A percentile compares a stretch with the other conserved stretches of the same genome.
phyloP scores from a whole-genome alignment of 306 rosid genomes.

The Fragaria iinumae region DNA sequence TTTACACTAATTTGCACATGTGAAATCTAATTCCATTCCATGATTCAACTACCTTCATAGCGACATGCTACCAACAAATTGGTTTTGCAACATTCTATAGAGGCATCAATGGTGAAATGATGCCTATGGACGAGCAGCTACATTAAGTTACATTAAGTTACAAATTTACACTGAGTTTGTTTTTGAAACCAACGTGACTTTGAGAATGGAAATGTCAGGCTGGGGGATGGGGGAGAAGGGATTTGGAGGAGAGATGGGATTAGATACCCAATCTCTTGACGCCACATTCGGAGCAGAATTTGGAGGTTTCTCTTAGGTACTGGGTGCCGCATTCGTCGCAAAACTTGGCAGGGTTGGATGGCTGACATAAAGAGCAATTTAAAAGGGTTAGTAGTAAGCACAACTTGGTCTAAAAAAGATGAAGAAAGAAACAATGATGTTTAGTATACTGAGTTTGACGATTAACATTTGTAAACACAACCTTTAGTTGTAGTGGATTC shows the following conservation, averaged over 20 bases:
- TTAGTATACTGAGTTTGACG: neutral
- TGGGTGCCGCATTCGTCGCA: conserved; percentile 92
- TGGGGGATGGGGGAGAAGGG: neutral
- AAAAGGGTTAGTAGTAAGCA: neutral
- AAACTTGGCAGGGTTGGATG: conserved; percentile 77
- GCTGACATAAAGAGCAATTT: conserved; percentile 45
- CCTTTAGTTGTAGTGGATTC: neutral
- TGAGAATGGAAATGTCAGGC: neutral
- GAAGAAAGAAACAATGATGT: neutral
- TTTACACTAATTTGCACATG: no score
- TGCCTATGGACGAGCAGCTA: neutral
- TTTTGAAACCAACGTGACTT: neutral
- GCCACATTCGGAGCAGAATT: conserved; percentile 92
- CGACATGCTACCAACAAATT: neutral
- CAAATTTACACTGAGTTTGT: neutral
- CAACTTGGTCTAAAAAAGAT: neutral
- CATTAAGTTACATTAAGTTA: neutral
- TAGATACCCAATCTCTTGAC: conserved; percentile 77
- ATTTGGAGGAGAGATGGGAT: conserved; percentile 1
- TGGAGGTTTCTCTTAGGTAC: conserved; percentile 85
- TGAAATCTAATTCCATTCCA: no score
- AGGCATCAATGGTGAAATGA: neutral
- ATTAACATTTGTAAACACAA: neutral
- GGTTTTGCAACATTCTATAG: neutral
- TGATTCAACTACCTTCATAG: no score